phyloP scores from a whole-genome alignment of 176 grass and related monocot species.

The Themeda triandra region DNA sequence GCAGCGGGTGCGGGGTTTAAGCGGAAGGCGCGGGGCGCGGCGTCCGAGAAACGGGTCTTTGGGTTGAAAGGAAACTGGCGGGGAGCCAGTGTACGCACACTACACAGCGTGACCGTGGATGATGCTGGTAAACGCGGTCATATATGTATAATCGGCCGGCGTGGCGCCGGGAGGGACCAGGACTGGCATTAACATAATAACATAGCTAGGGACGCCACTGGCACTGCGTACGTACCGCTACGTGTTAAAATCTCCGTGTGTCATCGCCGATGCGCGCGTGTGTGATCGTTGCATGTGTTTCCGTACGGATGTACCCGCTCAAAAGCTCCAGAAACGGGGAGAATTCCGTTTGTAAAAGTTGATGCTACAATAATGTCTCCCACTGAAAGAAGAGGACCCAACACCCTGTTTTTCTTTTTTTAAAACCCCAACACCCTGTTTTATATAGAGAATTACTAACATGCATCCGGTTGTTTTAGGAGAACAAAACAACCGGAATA shows the following conservation, averaged over 20 bases:
- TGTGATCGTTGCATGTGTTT: neutral
- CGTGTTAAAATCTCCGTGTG: neutral
- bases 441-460: no score
- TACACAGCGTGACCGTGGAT: no score
- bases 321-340: neutral
- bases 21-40: constrained; percentile 3
- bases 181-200: neutral
- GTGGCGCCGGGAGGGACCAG: neutral
- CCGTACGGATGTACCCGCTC: neutral
- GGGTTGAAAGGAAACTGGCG: neutral
- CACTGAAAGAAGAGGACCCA: neutral
- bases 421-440: no score
- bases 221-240: neutral
- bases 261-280: neutral
- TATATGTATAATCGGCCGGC: neutral
- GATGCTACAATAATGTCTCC: no score
- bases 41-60: constrained; percentile 19
- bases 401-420: no score
- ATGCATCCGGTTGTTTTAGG: no score
- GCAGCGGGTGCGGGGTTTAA: constrained; percentile 19
- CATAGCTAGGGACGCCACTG: neutral
- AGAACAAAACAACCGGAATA: no score
- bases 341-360: neutral
- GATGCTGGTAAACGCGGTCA: no score
- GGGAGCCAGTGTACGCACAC: no score